Percentiles rank a stretch among this genome's conserved stretches.
Conservation (phyloP, 2,329 filamentous ascomycete genomes). For the Fusarium xylarioides region DNA sequence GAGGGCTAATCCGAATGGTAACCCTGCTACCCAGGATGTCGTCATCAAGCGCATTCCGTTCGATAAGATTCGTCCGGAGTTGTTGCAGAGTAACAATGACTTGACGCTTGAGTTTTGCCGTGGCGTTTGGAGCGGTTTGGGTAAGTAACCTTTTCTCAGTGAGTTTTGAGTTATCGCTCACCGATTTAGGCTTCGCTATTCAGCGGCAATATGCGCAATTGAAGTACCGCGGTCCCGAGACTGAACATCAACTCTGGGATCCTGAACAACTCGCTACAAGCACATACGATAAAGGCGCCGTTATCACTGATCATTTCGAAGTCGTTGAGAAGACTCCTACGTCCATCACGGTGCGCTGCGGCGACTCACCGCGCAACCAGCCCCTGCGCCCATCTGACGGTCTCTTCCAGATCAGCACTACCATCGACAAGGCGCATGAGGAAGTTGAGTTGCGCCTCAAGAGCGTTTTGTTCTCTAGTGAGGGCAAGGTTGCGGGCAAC, state of each 20-base stretch:
- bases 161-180: not conserved
- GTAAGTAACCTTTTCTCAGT: slow-evolving; percentile 49
- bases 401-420: slow-evolving; percentile 71
- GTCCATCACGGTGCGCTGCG: slow-evolving; percentile 70
- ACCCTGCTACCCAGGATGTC: slow-evolving; percentile 71
- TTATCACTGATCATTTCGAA: slow-evolving; percentile 77
- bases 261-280: slow-evolving; percentile 62
- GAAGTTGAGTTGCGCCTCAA: slow-evolving; percentile 73
- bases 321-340: slow-evolving; percentile 71
- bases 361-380: slow-evolving; percentile 68
- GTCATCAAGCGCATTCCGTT: slow-evolving; percentile 71
- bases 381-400: slow-evolving; percentile 69
- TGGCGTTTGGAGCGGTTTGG: slow-evolving; percentile 72
- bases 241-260: slow-evolving; percentile 72
- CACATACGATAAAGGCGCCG: slow-evolving; percentile 69
- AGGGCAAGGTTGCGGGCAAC: slow-evolving; percentile 47
- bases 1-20: slow-evolving; percentile 68
- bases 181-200: slow-evolving; percentile 59
- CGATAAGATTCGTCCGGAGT: slow-evolving; percentile 69
- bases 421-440: slow-evolving; percentile 65
- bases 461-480: slow-evolving; percentile 66
- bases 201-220: slow-evolving; percentile 67
- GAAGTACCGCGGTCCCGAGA: slow-evolving; percentile 66
- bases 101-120: slow-evolving; percentile 73
- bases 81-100: slow-evolving; percentile 67